Base-by-base conservation (phyloP, 768 basidiomycete species). In the Kwoniella shandongensis region DNA sequence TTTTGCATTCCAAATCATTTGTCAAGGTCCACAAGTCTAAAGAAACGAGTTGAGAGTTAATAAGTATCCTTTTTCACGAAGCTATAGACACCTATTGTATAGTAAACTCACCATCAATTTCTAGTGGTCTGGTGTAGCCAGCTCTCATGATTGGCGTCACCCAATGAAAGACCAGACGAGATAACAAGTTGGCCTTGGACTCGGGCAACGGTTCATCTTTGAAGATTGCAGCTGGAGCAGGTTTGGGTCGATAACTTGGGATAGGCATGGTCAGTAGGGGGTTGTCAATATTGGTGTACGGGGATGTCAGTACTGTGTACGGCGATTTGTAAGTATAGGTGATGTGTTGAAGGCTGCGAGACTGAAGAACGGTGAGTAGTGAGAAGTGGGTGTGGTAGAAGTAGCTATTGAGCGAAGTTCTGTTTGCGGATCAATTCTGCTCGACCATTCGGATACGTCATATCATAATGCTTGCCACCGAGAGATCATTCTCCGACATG, bases 91-190 rank as follows among this genome's bases (percentile, higher is more conserved):
- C n/a, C n/a, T n/a, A n/a, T n/a, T n/a, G 48, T 20, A 27, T 13
- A 2, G 13, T 17, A 6, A 13, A 49, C 59, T 51, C 26, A 57
- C 60, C 62, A 12, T 63, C 62, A 15, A 44, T 46, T 40, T 70
- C 58, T 3, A 70, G 44, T 5, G 69, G 66, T 29, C 69, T 44
- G 1, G 69, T 65, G 25, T 60, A 61, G 1, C 69, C 69, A 1
- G 60, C 62, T 54, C 61, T 63, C 42, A 70, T 50, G 32, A 70
- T 61, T 1, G 69, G 69, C 4, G 66, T 61, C 12, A 70, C 51
- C 69, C 69, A 70, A 10, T 65, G 63, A 49, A 67, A 70, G 50
- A 66, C 38, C 12, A 46, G 18, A 20, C 44, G 11, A 18, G 58
- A 59, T 1, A 59, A n/a, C 2, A 47, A 18, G 23, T 59, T 65